Evolutionary conservation across 1,284 basidiomycete genomes (phyloP), one percentile per base, ranked within the genome.

Genomic region (Pisolithus thermaeus): DNA sequence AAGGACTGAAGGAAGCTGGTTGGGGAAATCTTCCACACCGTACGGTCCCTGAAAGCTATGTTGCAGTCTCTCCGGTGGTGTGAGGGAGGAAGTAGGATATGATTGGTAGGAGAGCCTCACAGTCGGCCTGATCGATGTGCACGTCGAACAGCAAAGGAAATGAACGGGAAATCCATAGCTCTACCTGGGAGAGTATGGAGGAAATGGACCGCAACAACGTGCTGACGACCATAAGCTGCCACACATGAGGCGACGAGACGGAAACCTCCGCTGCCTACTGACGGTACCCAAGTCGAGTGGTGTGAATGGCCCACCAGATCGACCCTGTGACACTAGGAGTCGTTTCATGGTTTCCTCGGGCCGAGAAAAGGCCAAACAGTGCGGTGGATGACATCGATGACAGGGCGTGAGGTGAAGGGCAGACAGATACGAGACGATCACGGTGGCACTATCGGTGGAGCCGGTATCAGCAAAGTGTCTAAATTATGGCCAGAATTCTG

Each of bases 81-180:
- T 73, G 67, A 11, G 74, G 70, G 1, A 87, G 66, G 39, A 85
- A 70, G 8, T 81, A 82, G 0, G 82, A 81, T 28, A 87, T 68
- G 53, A 87, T 71, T 9, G 83, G 75, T 3, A 87, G 71, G 36
- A 87, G 69, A 51, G 69, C 70, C 56, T 84, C 78, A 20, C 72
- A 62, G 50, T 77, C 70, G 14, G 67, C 52, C n/a, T 81, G 65
- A 27, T 78, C 66, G 52, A 85, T 61, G 38, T 78, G 70, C 38
- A 88, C 70, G 57, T 77, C 72, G 56, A 86, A 76, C 1, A 71
- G 71, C 23, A 85, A 72, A 0, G 77, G 76, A 8, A 63, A 56
- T 3, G 83, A 82, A 40, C 72, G 75, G 48, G 66, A 58, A 27
- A 78, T 67, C 82, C 81, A 89, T 0, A 80, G 60, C 20, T 68